Conservation (phyloP, 306 rosid species). For the Sophora flavescens region DNA sequence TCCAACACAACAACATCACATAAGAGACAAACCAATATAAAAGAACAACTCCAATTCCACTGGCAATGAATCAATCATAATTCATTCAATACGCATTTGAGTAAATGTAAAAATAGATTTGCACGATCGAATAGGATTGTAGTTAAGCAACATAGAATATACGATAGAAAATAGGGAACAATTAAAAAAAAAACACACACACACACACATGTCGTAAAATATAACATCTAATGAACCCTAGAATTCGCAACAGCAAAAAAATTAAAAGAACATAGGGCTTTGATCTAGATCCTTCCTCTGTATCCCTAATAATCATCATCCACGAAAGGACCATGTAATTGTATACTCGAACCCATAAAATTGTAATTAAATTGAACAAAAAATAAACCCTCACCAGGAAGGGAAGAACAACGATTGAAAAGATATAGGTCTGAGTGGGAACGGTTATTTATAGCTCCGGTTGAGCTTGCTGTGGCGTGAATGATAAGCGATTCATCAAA, state of each 20-base stretch:
- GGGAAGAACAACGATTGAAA: not conserved
- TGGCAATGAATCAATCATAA: not conserved
- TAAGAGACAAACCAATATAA: not conserved
- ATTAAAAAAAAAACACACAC: not conserved
- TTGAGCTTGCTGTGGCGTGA: not conserved
- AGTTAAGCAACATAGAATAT: too few relatives aligned
- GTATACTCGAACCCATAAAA: not conserved
- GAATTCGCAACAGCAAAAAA: constrained; percentile 2
- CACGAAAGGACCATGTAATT: not conserved
- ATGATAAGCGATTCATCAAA: not conserved
- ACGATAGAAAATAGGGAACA: not conserved
- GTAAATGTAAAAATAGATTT: not conserved
- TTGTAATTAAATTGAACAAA: not conserved
- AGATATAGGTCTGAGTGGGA: constrained; percentile 29
- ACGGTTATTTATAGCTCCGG: constrained; percentile 3
- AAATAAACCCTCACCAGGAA: constrained; percentile 45
- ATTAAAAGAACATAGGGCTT: constrained; percentile 32
- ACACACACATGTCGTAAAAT: not conserved
- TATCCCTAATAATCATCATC: not conserved
- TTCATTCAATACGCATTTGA: not conserved
- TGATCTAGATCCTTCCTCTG: constrained; percentile 10
- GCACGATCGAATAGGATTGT: not conserved
- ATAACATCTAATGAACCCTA: constrained; percentile 13
- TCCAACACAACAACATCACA: not conserved
- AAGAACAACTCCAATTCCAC: constrained; percentile 19